Conservation (phyloP, 164 flowering plant genomes). For the Pachysandra terminalis region DNA sequence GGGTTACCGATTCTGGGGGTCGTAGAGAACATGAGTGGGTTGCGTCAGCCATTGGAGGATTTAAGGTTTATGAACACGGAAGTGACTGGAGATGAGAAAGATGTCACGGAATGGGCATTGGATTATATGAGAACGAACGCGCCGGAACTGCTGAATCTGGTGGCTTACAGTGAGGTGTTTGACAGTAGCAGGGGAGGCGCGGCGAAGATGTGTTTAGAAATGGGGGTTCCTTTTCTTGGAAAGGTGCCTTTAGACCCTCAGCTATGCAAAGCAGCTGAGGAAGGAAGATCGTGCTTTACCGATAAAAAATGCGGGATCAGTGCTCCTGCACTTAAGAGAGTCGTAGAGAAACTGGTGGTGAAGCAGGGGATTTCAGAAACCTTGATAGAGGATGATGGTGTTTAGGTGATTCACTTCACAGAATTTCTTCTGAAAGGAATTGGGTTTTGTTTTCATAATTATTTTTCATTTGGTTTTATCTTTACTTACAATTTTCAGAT, state of each 20-base stretch:
- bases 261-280: constrained; percentile 89
- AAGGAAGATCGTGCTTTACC: constrained; percentile 81
- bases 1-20: constrained; percentile 75
- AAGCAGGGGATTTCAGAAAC: constrained; percentile 7
- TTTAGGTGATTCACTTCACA: not conserved
- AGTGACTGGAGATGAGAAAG: constrained; percentile 51
- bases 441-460: not conserved
- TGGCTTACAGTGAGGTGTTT: constrained; percentile 72
- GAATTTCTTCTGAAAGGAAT: not conserved
- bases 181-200: constrained; percentile 93
- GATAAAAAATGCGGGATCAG: constrained; percentile 53
- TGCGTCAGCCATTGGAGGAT: constrained; percentile 60
- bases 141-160: constrained; percentile 55
- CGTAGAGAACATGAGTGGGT: too few relatives aligned
- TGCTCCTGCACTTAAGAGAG: constrained; percentile 63
- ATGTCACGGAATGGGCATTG: constrained; percentile 55
- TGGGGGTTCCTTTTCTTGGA: constrained; percentile 87
- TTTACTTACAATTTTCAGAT: not conserved
- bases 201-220: constrained; percentile 69
- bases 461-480: too few relatives aligned
- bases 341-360: constrained; percentile 48
- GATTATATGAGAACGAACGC: constrained; percentile 55
- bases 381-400: not conserved
- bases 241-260: constrained; percentile 91
- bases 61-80: constrained; percentile 45